Evolutionary conservation across 192 early-diverging fungal species (phyloP).

Genomic region (Pilaira anomala): DNA sequence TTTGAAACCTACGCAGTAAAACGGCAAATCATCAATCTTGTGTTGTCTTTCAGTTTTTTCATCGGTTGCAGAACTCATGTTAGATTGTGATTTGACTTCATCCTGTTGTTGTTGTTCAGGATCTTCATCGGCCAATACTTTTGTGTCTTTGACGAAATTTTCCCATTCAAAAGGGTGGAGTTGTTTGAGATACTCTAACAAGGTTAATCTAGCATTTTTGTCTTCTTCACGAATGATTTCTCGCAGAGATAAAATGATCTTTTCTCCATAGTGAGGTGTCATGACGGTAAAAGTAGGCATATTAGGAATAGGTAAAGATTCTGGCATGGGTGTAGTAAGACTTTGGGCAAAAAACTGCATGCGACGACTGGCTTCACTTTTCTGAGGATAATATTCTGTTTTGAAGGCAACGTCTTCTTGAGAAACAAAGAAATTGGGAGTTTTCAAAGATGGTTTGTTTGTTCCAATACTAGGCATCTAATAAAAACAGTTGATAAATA

Average conservation of each 20-base stretch:
- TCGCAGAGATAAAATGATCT: conserved; percentile 75
- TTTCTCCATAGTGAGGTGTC: conserved; percentile 83
- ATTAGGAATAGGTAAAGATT: conserved; percentile 72
- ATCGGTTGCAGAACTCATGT: conserved; percentile 3
- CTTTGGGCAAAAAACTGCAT: conserved; percentile 87
- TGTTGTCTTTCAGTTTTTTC: conserved; percentile 19
- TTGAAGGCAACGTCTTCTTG: conserved; percentile 64
- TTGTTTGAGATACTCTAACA: conserved; percentile 79
- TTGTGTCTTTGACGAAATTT: conserved; percentile 87
- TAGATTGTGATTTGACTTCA: not conserved
- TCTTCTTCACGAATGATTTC: conserved; percentile 86
- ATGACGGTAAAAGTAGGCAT: conserved; percentile 87
- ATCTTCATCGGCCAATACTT: conserved; percentile 69
- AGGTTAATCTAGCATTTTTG: conserved; percentile 71
- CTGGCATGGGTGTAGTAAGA: conserved; percentile 75
- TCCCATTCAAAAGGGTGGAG: conserved; percentile 84
- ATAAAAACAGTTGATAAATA: not conserved
- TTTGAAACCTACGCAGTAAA: conserved; percentile 80
- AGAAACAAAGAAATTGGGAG: conserved; percentile 67
- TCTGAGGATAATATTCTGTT: conserved; percentile 63
- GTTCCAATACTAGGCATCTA: conserved; percentile 37
- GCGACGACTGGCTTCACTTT: conserved; percentile 77
- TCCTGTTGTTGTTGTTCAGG: conserved; percentile 19
- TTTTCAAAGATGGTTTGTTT: conserved; percentile 63
- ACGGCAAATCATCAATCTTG: conserved; percentile 75